Evolutionary conservation across 129 eudicot genomes (phyloP).

Genomic region (Oenanthe sinensis): DNA sequence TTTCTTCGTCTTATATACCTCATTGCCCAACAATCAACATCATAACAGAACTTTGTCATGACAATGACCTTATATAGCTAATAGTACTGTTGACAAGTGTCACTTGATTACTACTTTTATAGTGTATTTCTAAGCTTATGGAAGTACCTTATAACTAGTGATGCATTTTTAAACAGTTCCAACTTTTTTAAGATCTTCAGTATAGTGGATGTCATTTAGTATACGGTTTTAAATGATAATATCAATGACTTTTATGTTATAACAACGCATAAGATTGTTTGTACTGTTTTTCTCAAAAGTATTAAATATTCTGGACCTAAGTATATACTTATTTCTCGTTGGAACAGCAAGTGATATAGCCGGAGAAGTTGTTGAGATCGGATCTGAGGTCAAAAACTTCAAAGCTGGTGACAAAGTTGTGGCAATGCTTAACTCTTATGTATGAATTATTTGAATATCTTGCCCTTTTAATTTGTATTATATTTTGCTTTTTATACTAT

Average conservation of each 20-base stretch:
- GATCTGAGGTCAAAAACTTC: slow-evolving; percentile 35
- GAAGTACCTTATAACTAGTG: background rate
- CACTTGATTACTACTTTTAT: background rate
- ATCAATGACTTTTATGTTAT: background rate
- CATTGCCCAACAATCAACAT: background rate
- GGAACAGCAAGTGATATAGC: slow-evolving; percentile 39
- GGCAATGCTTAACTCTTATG: slow-evolving; percentile 18
- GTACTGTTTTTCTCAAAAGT: background rate
- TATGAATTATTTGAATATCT: slow-evolving; percentile 6
- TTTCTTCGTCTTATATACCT: background rate
- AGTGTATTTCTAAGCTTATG: background rate
- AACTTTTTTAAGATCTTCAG: background rate
- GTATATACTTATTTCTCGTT: background rate
- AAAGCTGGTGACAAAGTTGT: slow-evolving; percentile 57
- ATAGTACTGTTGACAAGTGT: background rate
- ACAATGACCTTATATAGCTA: background rate
- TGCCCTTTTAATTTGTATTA: background rate
- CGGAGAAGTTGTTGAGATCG: slow-evolving; percentile 46
- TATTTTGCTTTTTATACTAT: background rate
- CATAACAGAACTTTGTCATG: background rate
- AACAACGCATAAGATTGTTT: background rate
- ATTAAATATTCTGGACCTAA: background rate
- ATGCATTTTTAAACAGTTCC: background rate
- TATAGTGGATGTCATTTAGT: background rate
- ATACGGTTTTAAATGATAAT: background rate